Base-by-base conservation (phyloP, 202 grass and related monocot species). In the Bolboschoenoplectus hybrid region DNA sequence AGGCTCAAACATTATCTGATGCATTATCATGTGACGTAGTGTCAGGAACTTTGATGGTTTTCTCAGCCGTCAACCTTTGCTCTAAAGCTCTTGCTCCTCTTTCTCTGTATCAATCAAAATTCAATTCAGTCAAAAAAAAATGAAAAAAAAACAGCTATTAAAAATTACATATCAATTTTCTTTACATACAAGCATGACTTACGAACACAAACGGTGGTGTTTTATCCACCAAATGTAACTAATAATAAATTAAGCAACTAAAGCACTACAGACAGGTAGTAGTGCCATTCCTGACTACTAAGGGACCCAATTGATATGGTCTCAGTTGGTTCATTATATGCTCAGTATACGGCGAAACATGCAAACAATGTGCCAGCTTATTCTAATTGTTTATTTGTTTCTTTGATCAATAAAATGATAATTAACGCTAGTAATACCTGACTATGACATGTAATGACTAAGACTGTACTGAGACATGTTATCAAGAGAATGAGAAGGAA, bases 11-110 rank as follows among this genome's bases (percentile, higher is more conserved):
- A 89, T 93, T 88, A 50, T 95, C 96, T 13, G 87, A 65, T 16
- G 87, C 87, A 39, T 94, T 82, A 1, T 85, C 76, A 34, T 84
- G 55, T 35, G 65, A 7, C 0, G 86, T 82, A 16, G 86, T 87
- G 43, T 95, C 92, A 0, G 82, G 69, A 11, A 80, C 91, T 86
- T 69, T 75, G 44, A 90, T 86, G 60, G 88, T 47, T 80, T 96
- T 98, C 86, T 98, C 96, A 2, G 96, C 81, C 12, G 85, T 93
- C 87, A 98, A 92, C 87, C 96, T 94, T 85, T 96, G 87, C 71
- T 98, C 96, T 63, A 98, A 87, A 8, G 96, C 96, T 87, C 96
- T 92, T 89, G 94, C 93, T 67, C 96, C 96, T 62, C 91, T 89
- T 94, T 98, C 96, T 68, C 93, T 98, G 82, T 32, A 87, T 47